These are phyloP conservation scores for Alternaria tenuissima DNA, from an alignment of 2,329 filamentous ascomycete genomes.

Conservation along the genomic window DNA sequence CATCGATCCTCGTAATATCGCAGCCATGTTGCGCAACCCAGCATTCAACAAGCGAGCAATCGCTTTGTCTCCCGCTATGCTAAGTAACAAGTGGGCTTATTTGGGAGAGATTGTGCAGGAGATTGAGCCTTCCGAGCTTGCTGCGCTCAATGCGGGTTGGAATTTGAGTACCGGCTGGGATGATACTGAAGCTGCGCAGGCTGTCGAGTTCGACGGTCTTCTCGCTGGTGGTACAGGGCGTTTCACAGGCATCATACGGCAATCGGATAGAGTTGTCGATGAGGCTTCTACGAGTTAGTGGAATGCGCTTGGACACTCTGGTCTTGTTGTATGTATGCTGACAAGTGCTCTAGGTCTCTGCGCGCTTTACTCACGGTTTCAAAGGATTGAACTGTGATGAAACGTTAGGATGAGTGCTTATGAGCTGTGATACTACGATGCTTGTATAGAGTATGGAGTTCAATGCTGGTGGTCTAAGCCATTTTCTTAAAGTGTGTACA, in stretches of 20 bases:
- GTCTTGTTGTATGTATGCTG: neutral
- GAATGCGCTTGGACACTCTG: constrained; percentile 3
- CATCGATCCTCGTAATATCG: constrained; percentile 34
- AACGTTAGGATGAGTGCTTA: neutral
- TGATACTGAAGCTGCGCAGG: constrained; percentile 43
- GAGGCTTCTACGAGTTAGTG: constrained; percentile 27
- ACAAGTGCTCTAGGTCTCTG: neutral
- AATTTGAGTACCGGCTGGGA: constrained; percentile 43
- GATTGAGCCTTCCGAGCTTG: constrained; percentile 44
- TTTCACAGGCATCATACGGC: constrained; percentile 45
- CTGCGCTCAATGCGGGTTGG: constrained; percentile 45
- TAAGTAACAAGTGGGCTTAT: constrained; percentile 46
- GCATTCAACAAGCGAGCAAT: constrained; percentile 42
- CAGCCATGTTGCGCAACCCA: constrained; percentile 20
- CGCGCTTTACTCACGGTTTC: neutral
- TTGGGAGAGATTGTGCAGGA: constrained; percentile 53
- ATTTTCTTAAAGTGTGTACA: neutral
- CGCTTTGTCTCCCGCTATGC: constrained; percentile 48
- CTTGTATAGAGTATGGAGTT: neutral
- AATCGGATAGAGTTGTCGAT: constrained; percentile 27
- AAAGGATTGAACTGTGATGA: neutral
- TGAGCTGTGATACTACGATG: neutral
- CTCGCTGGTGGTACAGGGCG: constrained; percentile 53
- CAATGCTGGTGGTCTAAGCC: no score
- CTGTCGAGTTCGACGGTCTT: constrained; percentile 53